Base-by-base conservation (phyloP, 352 stramenopile species). In the Phytopythium montanum region DNA sequence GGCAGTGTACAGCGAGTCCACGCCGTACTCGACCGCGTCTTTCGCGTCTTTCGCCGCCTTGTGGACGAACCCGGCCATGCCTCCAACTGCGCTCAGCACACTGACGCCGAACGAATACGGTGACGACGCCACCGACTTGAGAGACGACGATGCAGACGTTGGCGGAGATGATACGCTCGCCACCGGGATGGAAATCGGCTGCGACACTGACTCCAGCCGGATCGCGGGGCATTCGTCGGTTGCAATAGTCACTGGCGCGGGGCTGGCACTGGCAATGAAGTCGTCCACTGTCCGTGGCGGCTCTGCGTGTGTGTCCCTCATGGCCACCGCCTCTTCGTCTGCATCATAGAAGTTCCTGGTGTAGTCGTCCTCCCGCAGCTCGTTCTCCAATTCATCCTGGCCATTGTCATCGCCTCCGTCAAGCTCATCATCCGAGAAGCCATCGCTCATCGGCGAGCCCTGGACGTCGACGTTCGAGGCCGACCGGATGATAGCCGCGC, bases 21-120 rank as follows among this genome's bases (percentile, higher is more conserved):
- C 80, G 7, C 79, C 63, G 48, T 81, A 87, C 39, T 94, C 81
- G 4, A 94, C 69, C 0, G 60, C 81, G 33, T 90, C 81, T 62
- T 91, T 92, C 25, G 84, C 84, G 34, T 89, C 79, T 53, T 87
- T 85, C 8, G 85, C 84, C 0, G 79, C 85, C 56, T 88, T 89
- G 18, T 88, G 69, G 18, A 94, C 79, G 45, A 86, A 73, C 16
- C 81, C 82, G 13, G 82, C 81, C 18, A 92, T 75, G 12, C 80
- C 82, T 26, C 83, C 79, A 41, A 90, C 79, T 19, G 80, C 77
- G 54, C 70, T 90, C 33, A 89, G 62, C 28, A 92, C 54, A 25
- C 78, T 90, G 16, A 68, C 68, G 9, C 82, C 82, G 55, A 92
- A 73, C 4, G 78, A 81, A 48, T 78, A 78, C 14, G 69, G 73